A percentile compares a stretch with the other conserved stretches of the same genome.
phyloP scores from a whole-genome alignment of 208 protist species.

The Strigomonas culicis region DNA sequence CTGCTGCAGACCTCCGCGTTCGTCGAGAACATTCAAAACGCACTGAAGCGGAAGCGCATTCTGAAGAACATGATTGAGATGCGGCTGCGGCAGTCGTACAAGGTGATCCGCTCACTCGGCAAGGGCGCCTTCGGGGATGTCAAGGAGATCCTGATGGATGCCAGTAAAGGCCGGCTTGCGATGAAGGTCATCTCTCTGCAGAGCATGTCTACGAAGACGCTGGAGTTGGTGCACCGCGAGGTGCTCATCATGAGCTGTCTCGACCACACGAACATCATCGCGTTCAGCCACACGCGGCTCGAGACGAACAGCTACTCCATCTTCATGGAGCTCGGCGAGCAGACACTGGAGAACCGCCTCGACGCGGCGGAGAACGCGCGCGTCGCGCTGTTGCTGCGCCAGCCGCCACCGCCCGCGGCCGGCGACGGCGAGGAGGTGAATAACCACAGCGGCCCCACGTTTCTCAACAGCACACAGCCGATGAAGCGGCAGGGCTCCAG shows the following conservation, averaged over 20 bases:
- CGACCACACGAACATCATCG: constrained; percentile 74
- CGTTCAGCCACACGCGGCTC: constrained; percentile 61
- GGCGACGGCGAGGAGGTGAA: neutral
- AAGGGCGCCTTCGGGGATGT: constrained; percentile 76
- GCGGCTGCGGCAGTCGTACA: constrained; percentile 37
- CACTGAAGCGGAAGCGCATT: constrained; percentile 41
- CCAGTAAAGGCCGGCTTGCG: constrained; percentile 61
- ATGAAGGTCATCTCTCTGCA: constrained; percentile 81
- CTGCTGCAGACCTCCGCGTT: constrained; percentile 14
- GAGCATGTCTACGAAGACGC: constrained; percentile 35
- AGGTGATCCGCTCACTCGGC: constrained; percentile 64
- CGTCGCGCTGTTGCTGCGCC: constrained; percentile 10
- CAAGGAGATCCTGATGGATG: constrained; percentile 66
- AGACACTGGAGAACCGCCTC: constrained; percentile 37
- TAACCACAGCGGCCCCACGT: constrained; percentile 6
- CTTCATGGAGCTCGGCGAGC: constrained; percentile 83
- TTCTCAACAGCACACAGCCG: constrained; percentile 1
- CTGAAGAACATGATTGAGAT: constrained; percentile 46
- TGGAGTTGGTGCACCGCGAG: constrained; percentile 72
- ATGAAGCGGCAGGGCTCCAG: neutral
- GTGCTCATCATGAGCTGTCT: constrained; percentile 71
- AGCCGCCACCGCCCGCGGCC: constrained; percentile 12
- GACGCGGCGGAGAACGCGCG: constrained; percentile 19
- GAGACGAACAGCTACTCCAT: constrained; percentile 68
- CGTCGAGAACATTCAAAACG: constrained; percentile 16